These are phyloP conservation scores for Macadamia tetraphylla DNA, from an alignment of 164 flowering plant species.

Conservation along the genomic window DNA sequence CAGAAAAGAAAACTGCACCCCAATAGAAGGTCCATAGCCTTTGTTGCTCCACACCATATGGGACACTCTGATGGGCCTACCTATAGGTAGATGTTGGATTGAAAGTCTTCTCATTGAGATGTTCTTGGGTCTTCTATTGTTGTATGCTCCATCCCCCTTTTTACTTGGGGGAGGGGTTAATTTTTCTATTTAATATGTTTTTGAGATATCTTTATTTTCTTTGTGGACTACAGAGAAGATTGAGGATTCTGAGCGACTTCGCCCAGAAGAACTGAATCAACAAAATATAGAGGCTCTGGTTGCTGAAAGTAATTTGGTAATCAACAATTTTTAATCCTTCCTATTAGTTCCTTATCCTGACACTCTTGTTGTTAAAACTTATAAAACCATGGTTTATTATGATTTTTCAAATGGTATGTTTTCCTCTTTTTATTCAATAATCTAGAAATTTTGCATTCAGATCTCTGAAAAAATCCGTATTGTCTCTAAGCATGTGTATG, in stretches of 20 bases:
- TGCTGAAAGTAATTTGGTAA: slow-evolving; percentile 93
- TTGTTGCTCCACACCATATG: too few species aligned
- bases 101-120: too few species aligned
- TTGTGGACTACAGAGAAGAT: slow-evolving; percentile 44
- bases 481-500: neutral
- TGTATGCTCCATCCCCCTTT: too few species aligned
- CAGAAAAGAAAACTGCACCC: too few species aligned
- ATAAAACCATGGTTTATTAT: too few species aligned
- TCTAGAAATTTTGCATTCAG: too few species aligned
- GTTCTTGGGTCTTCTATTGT: too few species aligned
- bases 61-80: too few species aligned
- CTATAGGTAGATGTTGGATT: too few species aligned
- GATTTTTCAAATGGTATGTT: too few species aligned
- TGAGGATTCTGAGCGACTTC: slow-evolving; percentile 77
- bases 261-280: slow-evolving; percentile 97
- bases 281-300: slow-evolving; percentile 97
- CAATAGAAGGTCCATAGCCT: too few species aligned
- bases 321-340: neutral
- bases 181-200: neutral
- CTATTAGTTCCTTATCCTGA: neutral
- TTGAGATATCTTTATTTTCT: neutral
- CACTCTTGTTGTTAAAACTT: neutral
- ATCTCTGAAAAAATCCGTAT: neutral
- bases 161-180: neutral
- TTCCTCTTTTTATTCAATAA: too few species aligned